Percentiles rank a stretch among this genome's conserved stretches.
These are phyloP conservation scores for Candida ascalaphidarum DNA, from an alignment of 805 yeast genomes.

Conservation along the genomic window DNA sequence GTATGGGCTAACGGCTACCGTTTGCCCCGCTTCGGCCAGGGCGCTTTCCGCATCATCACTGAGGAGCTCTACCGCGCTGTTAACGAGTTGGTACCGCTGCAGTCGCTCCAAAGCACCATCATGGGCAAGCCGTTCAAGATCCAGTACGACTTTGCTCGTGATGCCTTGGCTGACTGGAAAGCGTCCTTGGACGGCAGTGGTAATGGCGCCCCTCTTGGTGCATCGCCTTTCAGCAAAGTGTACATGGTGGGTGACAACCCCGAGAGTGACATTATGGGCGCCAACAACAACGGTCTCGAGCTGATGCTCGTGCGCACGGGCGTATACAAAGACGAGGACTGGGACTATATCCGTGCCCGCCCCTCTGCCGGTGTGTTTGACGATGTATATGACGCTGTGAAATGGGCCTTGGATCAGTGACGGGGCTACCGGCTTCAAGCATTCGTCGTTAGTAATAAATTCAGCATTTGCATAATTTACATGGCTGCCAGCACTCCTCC, in stretches of 20 bases:
- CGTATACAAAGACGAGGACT: slow-evolving; percentile 63
- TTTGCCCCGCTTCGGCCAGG: slow-evolving; percentile 84
- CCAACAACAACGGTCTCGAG: slow-evolving; percentile 82
- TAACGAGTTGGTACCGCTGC: slow-evolving; percentile 32
- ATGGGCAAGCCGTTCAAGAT: slow-evolving; percentile 77
- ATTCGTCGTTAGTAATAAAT: too few relatives aligned
- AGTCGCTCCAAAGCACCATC: slow-evolving; percentile 42
- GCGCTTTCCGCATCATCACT: slow-evolving; percentile 64
- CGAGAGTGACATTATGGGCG: slow-evolving; percentile 86
- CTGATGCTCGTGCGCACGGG: slow-evolving; percentile 82
- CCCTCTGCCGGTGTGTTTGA: slow-evolving; percentile 45
- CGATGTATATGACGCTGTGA: slow-evolving; percentile 39
- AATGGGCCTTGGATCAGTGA: slow-evolving; percentile 9
- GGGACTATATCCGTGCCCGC: slow-evolving; percentile 22
- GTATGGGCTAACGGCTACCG: slow-evolving; percentile 80
- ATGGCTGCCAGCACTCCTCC: too few relatives aligned
- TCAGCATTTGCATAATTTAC: too few relatives aligned
- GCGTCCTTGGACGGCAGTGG: slow-evolving; percentile 11
- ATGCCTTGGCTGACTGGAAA: slow-evolving; percentile 52
- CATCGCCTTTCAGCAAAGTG: slow-evolving; percentile 44
- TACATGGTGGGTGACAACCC: slow-evolving; percentile 98
- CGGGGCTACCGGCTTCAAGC: too few relatives aligned
- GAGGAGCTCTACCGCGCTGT: slow-evolving; percentile 50
- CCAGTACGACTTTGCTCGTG: slow-evolving; percentile 79
- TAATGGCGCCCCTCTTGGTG: slow-evolving; percentile 37